Base-by-base conservation (phyloP, 768 basidiomycete genomes). In the Candolleomyces aberdarensis region DNA sequence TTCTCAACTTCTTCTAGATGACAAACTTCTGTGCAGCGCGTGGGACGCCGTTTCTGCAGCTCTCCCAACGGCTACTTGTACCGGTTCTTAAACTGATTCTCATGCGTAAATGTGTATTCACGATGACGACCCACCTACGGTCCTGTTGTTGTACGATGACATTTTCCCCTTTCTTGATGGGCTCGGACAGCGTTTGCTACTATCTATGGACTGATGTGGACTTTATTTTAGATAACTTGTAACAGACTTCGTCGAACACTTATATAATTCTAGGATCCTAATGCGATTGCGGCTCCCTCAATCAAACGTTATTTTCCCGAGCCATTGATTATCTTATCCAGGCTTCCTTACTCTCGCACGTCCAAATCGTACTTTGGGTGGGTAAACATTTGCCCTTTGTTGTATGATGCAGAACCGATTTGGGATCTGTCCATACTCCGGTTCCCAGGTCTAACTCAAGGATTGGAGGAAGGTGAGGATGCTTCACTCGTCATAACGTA, bases 31-130 rank as follows among this genome's bases (percentile, higher is more conserved):
- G 59, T 64, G 20, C 62, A 83, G 81, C 65, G 77, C 84, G 51
- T 91, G 87, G 85, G 75, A 83, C 64, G 86, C 85, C 20, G 80
- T 81, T 20, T 74, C 73, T 59, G 80, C 76, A 17, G 50, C 79
- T 47, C 69, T 87, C 61, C 83, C 83, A 31, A 70, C 78, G 36
- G 72, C 80, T 22, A 69, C 76, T 22, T 85, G 84, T 65, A 67
- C 69, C 51, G 73, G 75, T n/a, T 10, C 59, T 40, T 67, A 39
- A 63, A 20, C 13, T 61, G 2, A 19, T 55, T 56, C 46, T 19
- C 54, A 39, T 56, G 60, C 44, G 36, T 36, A 50, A 44, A 29
- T 19, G 32, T 54, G 26, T 54, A n/a, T 59, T 56, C 6, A 8
- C 17, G 44, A 59, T 55, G 26, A 22, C 50, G 9, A 11, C 22